Evolutionary conservation across 2,329 filamentous ascomycete species (phyloP).

Genomic region (Aureobasidium sp.): DNA sequence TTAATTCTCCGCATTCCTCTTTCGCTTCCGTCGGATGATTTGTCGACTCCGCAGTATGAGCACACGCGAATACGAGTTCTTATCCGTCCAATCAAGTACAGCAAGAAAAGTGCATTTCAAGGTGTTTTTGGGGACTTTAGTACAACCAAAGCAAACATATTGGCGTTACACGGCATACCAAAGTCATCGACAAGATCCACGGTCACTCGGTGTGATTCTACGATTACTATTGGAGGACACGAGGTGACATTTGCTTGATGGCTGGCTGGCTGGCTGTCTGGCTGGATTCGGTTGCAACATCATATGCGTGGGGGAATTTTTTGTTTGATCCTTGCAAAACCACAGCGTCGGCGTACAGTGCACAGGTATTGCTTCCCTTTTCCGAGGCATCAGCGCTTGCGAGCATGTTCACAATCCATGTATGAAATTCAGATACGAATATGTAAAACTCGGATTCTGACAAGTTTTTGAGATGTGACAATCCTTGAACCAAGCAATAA

Average conservation of each 20-base stretch:
- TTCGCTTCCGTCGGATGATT: background rate
- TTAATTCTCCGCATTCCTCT: background rate
- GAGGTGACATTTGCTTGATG: background rate
- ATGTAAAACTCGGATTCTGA: background rate
- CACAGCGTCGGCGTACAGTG: slow-evolving; percentile 2
- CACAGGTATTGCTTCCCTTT: background rate
- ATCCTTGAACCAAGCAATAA: background rate
- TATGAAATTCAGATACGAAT: background rate
- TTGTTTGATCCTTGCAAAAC: background rate
- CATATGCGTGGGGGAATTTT: background rate
- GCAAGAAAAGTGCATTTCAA: slow-evolving; percentile 5
- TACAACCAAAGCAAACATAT: background rate
- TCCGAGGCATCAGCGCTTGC: background rate
- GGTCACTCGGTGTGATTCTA: background rate
- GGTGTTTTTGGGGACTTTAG: background rate
- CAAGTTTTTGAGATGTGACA: background rate
- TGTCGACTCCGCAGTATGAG: background rate
- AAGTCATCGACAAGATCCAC: background rate
- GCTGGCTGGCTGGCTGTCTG: background rate
- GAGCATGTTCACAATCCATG: background rate
- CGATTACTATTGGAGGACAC: background rate
- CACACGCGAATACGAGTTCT: background rate
- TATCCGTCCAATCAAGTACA: background rate
- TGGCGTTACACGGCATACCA: slow-evolving; percentile 4
- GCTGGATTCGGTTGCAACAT: background rate